phyloP scores from a whole-genome alignment of 108 stramenopile species.

The Pseudonitzschia delicatissima region DNA sequence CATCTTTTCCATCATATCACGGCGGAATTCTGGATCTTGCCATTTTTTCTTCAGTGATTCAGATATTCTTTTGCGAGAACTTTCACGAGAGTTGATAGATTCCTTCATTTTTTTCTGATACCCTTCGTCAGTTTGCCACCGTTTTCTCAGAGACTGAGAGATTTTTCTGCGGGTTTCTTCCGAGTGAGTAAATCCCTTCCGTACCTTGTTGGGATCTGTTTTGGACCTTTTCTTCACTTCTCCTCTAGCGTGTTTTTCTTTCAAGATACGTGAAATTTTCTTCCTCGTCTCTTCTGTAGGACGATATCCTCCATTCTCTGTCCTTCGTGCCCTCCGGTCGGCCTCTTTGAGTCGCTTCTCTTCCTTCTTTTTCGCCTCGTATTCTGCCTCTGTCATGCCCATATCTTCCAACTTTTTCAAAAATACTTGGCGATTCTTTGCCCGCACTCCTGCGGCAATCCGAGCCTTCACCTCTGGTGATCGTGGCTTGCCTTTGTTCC shows the following conservation, averaged over 20 bases:
- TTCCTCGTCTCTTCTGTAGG: slow-evolving; percentile 78
- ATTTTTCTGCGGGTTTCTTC: slow-evolving; percentile 80
- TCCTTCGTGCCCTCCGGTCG: slow-evolving; percentile 58
- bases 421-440: slow-evolving; percentile 64
- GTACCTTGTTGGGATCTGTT: slow-evolving; percentile 49
- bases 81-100: slow-evolving; percentile 12
- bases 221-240: slow-evolving; percentile 42
- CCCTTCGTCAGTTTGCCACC: slow-evolving; percentile 62
- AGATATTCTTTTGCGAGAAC: slow-evolving; percentile 51
- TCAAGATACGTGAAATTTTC: slow-evolving; percentile 70
- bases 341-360: slow-evolving; percentile 51
- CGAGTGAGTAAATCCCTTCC: slow-evolving; percentile 65
- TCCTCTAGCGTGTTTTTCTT: slow-evolving; percentile 68
- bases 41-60: slow-evolving; percentile 72
- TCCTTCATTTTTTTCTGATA: slow-evolving; percentile 60
- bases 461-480: slow-evolving; percentile 64
- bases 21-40: slow-evolving; percentile 78
- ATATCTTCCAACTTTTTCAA: slow-evolving; percentile 56
- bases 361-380: slow-evolving; percentile 54
- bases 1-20: slow-evolving; percentile 69
- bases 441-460: slow-evolving; percentile 77
- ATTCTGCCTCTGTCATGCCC: slow-evolving; percentile 80
- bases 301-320: slow-evolving; percentile 76
- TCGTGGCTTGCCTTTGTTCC: slow-evolving; percentile 80
- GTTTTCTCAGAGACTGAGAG: slow-evolving; percentile 55